Percentiles rank a stretch among this genome's conserved stretches.
These are phyloP conservation scores for Halenospora varia DNA, from an alignment of 495 filamentous ascomycete genomes.

Conservation along the genomic window DNA sequence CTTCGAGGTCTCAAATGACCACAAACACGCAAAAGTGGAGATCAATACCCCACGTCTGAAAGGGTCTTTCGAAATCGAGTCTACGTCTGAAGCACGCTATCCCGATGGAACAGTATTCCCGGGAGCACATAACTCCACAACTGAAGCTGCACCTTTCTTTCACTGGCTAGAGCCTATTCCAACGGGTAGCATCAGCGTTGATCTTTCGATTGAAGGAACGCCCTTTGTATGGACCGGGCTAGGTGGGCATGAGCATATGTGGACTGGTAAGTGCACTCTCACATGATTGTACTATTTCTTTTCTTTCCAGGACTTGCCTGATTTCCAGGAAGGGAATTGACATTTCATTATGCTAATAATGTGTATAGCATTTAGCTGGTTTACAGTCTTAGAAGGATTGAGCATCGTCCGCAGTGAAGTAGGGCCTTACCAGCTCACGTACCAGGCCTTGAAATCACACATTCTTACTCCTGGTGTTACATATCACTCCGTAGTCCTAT, in stretches of 20 bases:
- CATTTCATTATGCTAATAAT: too few relatives aligned
- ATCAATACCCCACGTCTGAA: too few relatives aligned
- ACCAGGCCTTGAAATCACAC: background rate
- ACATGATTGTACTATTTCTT: too few relatives aligned
- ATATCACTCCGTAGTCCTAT: background rate
- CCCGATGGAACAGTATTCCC: too few relatives aligned
- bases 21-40: too few relatives aligned
- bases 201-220: background rate
- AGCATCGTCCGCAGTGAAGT: background rate
- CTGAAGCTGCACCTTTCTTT: conserved; percentile 10
- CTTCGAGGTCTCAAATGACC: too few relatives aligned
- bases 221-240: conserved; percentile 50
- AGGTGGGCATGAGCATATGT: conserved; percentile 2
- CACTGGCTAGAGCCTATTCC: conserved; percentile 22
- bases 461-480: background rate
- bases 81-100: too few relatives aligned
- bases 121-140: too few relatives aligned
- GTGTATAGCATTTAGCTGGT: background rate
- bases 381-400: background rate
- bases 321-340: too few relatives aligned
- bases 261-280: too few relatives aligned
- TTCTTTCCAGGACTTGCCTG: too few relatives aligned
- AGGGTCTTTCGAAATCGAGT: too few relatives aligned
- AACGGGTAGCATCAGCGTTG: conserved; percentile 3
- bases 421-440: background rate